Evolutionary conservation across 768 basidiomycete genomes (phyloP).

Genomic region (Russula foetens): DNA sequence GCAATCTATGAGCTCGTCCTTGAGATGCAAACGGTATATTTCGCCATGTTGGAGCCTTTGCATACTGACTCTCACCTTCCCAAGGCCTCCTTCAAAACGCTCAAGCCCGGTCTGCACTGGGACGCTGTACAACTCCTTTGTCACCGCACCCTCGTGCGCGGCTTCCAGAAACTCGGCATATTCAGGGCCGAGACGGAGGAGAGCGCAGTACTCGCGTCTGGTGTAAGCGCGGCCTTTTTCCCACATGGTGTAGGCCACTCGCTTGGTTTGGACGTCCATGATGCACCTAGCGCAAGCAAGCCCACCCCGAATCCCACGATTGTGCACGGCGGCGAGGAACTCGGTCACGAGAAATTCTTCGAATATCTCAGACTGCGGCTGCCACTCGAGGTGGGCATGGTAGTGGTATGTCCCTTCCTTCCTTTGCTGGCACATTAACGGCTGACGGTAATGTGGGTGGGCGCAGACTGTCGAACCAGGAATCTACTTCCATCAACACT

Average conservation of each 20-base stretch:
- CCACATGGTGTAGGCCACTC: slow-evolving; percentile 92
- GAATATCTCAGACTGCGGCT: slow-evolving; percentile 71
- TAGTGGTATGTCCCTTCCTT: slow-evolving; percentile 51
- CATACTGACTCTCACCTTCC: not conserved
- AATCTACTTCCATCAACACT: slow-evolving; percentile 75
- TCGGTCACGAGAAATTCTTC: slow-evolving; percentile 59
- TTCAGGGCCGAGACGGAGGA: slow-evolving; percentile 63
- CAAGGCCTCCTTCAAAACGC: slow-evolving; percentile 59
- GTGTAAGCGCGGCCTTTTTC: slow-evolving; percentile 81
- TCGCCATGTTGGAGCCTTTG: not conserved
- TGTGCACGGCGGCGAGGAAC: slow-evolving; percentile 22
- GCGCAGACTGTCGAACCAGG: slow-evolving; percentile 84
- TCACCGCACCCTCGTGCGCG: slow-evolving; percentile 73
- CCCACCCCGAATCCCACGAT: slow-evolving; percentile 52
- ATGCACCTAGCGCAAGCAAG: slow-evolving; percentile 77
- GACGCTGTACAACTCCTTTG: slow-evolving; percentile 79
- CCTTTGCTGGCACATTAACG: not conserved
- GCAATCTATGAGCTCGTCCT: slow-evolving; percentile 84
- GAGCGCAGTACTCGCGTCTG: slow-evolving; percentile 65
- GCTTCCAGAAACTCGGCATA: slow-evolving; percentile 79
- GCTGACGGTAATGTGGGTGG: not conserved
- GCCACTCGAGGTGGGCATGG: slow-evolving; percentile 70
- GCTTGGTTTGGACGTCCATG: slow-evolving; percentile 91
- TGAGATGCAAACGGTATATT: slow-evolving; percentile 75
- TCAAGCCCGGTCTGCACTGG: slow-evolving; percentile 83